phyloP scores from a whole-genome alignment of 2,329 filamentous ascomycete genomes.

The Alternaria burnsii region DNA sequence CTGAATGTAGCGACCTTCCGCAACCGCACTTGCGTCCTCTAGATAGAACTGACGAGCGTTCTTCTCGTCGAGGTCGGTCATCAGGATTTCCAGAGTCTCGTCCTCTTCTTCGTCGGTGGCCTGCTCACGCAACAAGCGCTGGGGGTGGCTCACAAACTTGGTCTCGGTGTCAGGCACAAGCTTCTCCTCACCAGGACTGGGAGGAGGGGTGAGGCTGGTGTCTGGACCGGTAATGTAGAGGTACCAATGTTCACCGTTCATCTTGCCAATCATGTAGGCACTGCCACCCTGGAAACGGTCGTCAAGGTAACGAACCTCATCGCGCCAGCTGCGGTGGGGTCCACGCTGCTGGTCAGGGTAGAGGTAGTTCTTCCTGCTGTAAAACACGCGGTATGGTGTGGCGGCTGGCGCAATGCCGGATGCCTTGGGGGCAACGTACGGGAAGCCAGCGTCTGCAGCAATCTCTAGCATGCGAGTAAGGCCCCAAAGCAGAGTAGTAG shows the following conservation, averaged over 20 bases:
- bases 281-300: slow-evolving; percentile 90
- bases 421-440: slow-evolving; percentile 74
- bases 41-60: slow-evolving; percentile 75
- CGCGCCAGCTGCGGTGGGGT: slow-evolving; percentile 96
- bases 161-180: slow-evolving; percentile 63
- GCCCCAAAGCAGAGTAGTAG: slow-evolving; percentile 89
- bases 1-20: slow-evolving; percentile 78
- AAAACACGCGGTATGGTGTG: slow-evolving; percentile 94
- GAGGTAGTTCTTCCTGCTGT: slow-evolving; percentile 98
- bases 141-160: slow-evolving; percentile 66
- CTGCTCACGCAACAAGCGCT: slow-evolving; percentile 59
- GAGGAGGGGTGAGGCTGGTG: slow-evolving; percentile 79
- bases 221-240: slow-evolving; percentile 93
- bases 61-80: slow-evolving; percentile 73
- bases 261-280: slow-evolving; percentile 99
- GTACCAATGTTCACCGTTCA: slow-evolving; percentile 99
- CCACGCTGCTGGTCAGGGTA: slow-evolving; percentile 94
- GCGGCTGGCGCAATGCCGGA: slow-evolving; percentile 77
- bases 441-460: slow-evolving; percentile 90
- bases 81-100: slow-evolving; percentile 76
- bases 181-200: slow-evolving; percentile 68
- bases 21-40: slow-evolving; percentile 87
- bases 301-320: slow-evolving; percentile 93
- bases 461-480: slow-evolving; percentile 92
- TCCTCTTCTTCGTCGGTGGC: slow-evolving; percentile 66